These are phyloP conservation scores for Penicillium lagena DNA, from an alignment of 495 filamentous ascomycete genomes.

Conservation along the genomic window DNA sequence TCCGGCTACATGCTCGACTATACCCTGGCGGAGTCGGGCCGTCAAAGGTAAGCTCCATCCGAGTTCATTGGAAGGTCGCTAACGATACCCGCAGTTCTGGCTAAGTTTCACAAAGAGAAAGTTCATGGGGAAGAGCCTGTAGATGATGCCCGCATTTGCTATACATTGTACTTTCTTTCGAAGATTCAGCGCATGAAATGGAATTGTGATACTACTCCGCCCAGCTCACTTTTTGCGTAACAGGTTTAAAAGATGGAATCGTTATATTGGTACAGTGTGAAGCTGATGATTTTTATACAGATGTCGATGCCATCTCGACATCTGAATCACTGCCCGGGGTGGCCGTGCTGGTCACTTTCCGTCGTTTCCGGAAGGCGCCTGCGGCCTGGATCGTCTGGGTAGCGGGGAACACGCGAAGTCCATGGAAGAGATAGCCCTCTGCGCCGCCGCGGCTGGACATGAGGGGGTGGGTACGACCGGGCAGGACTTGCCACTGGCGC, in stretches of 20 bases:
- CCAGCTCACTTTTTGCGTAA: neutral
- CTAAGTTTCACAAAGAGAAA: conserved; percentile 96
- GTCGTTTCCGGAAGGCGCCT: conserved; percentile 57
- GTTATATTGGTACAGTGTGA: conserved; percentile 14
- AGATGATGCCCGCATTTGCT: conserved; percentile 16
- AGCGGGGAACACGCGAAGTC: conserved; percentile 69
- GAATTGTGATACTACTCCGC: conserved; percentile 3
- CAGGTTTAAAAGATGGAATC: neutral
- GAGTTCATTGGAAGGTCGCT: neutral
- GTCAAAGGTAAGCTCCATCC: conserved; percentile 59
- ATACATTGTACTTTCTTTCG: conserved; percentile 18
- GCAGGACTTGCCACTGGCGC: conserved; percentile 82
- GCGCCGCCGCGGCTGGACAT: conserved; percentile 87
- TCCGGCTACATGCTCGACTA: conserved; percentile 72
- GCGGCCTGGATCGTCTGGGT: conserved; percentile 73
- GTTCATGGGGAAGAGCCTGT: conserved; percentile 96
- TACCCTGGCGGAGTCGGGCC: conserved; percentile 79
- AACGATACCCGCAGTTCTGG: conserved; percentile 63
- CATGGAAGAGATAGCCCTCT: conserved; percentile 88
- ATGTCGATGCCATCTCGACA: conserved; percentile 26
- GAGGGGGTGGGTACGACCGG: conserved; percentile 84
- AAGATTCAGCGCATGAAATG: conserved; percentile 29
- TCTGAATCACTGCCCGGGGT: conserved; percentile 23
- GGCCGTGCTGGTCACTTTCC: conserved; percentile 23
- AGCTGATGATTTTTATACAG: neutral